Evolutionary conservation across 768 basidiomycete species (phyloP), one percentile per base, ranked within the genome.

Genomic region (Boletus sp.): DNA sequence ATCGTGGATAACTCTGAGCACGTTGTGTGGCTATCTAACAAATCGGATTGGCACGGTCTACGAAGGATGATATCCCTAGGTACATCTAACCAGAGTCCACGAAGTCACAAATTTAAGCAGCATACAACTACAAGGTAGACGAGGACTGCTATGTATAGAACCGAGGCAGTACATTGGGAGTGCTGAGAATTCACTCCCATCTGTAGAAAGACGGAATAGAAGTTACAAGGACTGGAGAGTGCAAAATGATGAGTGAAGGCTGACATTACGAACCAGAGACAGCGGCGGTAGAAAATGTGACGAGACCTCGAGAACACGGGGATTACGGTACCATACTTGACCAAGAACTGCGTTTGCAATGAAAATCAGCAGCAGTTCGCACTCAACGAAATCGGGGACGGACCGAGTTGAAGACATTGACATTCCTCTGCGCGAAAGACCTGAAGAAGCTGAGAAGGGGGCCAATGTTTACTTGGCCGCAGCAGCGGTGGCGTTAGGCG

Each of bases 281-380:
- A 46, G 25, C n/a, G 54, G 43, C 17, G 15, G 21, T 19, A 21
- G 34, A 47, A 50, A 43, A 56, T 57, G 49, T 50, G 32, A 52
- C 39, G 35, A 52, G 34, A 55, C 43, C 23, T 45, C 38, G 19
- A 53, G 45, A 38, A 50, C 25, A 32, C 15, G 27, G 30, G 53
- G 51, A 59, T 55, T 58, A 60, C 10, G 27, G 51, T 61, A 68
- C 50, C 45, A 51, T 54, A 54, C 48, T 57, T 48, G 57, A 50
- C 50, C 53, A 54, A 58, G 47, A 41, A 57, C 56, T 52, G 17
- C n/a, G 34, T 38, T 23, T 27, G n/a, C 11, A 27, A 40, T 38
- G 30, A 35, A 21, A 34, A 35, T 66, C 14, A 53, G 21, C 17
- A 47, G 15, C 7, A 11, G 10, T 19, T 53, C 37, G 9, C 17